These are phyloP conservation scores for Nigrospora osmanthi DNA, from an alignment of 2,329 filamentous ascomycete species.

Conservation along the genomic window DNA sequence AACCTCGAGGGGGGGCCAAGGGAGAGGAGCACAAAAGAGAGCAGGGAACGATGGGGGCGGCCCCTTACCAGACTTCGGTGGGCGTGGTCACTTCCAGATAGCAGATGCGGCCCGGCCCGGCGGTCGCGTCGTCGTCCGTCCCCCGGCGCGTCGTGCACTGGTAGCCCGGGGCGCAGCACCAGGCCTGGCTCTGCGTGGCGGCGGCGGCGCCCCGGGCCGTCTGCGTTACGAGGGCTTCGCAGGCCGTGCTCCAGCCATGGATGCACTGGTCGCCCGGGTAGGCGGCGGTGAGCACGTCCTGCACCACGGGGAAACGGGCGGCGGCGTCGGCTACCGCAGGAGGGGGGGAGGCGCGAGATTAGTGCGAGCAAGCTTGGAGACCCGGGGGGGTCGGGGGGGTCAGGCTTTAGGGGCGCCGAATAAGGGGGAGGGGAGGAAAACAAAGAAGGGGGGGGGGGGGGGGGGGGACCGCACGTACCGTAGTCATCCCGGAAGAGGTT, in stretches of 20 bases:
- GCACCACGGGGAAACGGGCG: not conserved
- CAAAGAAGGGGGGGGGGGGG: not conserved
- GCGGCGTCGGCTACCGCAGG: not conserved
- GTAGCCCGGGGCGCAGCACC: constrained; percentile 1
- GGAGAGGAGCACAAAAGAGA: not conserved
- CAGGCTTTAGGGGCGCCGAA: not conserved
- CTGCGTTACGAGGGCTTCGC: not conserved
- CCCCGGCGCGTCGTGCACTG: not conserved
- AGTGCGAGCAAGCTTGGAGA: not conserved
- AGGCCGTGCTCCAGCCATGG: not conserved
- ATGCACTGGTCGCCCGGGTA: not conserved
- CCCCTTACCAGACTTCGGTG: not conserved
- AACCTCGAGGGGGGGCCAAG: too few relatives aligned
- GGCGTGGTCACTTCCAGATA: not conserved
- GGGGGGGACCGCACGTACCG: not conserved
- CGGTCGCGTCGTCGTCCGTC: too few relatives aligned
- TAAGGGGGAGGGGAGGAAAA: not conserved
- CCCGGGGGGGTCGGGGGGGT: not conserved
- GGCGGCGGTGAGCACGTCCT: not conserved
- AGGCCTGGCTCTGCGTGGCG: not conserved
- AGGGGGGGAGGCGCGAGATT: not conserved
- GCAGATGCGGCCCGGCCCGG: not conserved
- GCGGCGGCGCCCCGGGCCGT: not conserved
- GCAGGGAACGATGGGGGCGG: not conserved
- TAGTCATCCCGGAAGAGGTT: not conserved